Conservation (phyloP, 148 eudicot genomes). For the Cornus florida region DNA sequence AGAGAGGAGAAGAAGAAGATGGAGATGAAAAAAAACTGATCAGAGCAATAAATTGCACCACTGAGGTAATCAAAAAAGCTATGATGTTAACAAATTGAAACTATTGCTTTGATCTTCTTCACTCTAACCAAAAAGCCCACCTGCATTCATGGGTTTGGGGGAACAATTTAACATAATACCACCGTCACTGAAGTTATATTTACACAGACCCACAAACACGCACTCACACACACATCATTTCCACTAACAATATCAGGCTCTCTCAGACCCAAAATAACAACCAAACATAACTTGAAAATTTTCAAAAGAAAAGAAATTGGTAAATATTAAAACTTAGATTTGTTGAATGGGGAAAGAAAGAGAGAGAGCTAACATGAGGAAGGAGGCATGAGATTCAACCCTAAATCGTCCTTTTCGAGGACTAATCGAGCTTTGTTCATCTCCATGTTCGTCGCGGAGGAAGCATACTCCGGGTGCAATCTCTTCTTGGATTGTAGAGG, state of each 20-base stretch:
- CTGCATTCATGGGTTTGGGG: constrained; percentile 14
- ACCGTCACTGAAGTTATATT: constrained; percentile 6
- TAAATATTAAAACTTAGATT: not conserved
- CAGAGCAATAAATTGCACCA: constrained; percentile 12
- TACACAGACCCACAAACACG: constrained; percentile 13
- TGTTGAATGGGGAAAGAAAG: not conserved
- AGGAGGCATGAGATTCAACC: constrained; percentile 91
- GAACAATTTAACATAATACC: not conserved
- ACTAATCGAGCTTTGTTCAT: constrained; percentile 57
- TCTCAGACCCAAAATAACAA: not conserved
- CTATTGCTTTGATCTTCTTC: not conserved
- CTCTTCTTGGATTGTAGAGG: constrained; percentile 68
- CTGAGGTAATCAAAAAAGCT: not conserved
- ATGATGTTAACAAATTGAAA: not conserved
- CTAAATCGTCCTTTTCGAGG: constrained; percentile 75
- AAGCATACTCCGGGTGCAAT: constrained; percentile 51
- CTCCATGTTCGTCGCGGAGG: constrained; percentile 13
- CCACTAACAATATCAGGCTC: not conserved
- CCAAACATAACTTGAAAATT: not conserved
- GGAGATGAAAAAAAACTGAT: not conserved
- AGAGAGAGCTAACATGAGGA: constrained; percentile 38
- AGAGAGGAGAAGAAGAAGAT: constrained; percentile 14
- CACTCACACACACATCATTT: constrained; percentile 7
- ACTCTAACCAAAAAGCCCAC: constrained; percentile 19
- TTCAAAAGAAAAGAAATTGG: not conserved